Percentiles rank a stretch among this genome's conserved stretches.
These are phyloP conservation scores for Avena insularis DNA, from an alignment of 176 grass and related monocot species.

Conservation along the genomic window DNA sequence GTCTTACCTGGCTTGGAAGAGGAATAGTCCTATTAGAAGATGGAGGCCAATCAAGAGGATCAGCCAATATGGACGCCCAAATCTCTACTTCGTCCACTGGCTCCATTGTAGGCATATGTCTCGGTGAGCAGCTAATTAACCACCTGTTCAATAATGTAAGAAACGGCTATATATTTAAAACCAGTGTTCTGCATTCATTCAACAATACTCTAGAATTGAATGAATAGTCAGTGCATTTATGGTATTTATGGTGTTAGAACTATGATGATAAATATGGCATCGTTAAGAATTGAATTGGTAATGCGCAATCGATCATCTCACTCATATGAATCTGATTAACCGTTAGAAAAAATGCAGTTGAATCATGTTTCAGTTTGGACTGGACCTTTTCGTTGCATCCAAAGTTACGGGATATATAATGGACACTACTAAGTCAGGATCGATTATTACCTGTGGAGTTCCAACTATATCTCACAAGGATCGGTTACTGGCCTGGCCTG, in stretches of 20 bases:
- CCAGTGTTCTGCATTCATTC: neutral
- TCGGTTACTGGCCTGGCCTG: neutral
- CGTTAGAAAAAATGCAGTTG: too few relatives aligned
- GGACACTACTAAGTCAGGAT: too few relatives aligned
- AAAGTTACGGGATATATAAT: too few relatives aligned
- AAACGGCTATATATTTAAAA: neutral
- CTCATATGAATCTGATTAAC: too few relatives aligned
- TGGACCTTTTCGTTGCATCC: too few relatives aligned
- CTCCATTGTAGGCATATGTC: neutral
- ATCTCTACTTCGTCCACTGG: neutral
- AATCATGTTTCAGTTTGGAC: too few relatives aligned
- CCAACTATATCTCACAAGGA: neutral
- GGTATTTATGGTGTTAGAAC: neutral
- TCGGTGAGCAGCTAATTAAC: neutral
- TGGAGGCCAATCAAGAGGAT: neutral
- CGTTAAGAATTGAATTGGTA: neutral
- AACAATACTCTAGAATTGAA: neutral
- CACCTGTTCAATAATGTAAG: neutral
- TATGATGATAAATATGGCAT: neutral
- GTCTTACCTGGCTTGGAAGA: constrained; percentile 13
- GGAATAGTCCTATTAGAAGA: neutral
- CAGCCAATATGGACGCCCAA: neutral
- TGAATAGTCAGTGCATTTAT: neutral
- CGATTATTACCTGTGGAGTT: neutral
- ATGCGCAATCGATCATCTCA: neutral